phyloP scores from a whole-genome alignment of 108 stramenopile species.

The Cyclotella distinguenda region DNA sequence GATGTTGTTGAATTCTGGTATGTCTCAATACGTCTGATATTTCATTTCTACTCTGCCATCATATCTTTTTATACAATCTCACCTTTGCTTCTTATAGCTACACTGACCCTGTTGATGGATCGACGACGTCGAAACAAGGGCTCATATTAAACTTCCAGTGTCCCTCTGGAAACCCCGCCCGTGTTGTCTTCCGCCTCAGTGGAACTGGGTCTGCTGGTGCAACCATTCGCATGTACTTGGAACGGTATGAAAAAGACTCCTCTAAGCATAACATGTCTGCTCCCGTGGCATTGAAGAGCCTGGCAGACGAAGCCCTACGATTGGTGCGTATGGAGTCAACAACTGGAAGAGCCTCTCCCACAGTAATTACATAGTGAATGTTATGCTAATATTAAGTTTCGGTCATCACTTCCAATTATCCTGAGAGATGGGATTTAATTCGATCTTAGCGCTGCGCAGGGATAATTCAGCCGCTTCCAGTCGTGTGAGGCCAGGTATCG shows the following conservation, averaged over 20 bases:
- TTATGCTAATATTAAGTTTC: neutral
- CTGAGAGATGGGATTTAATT: too few species aligned
- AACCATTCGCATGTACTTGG: slow-evolving; percentile 98
- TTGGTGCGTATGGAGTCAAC: slow-evolving; percentile 71
- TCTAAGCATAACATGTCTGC: slow-evolving; percentile 68
- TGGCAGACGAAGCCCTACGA: slow-evolving; percentile 72
- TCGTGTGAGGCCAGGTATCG: slow-evolving; percentile 39
- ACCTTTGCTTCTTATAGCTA: slow-evolving; percentile 52
- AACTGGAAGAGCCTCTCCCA: slow-evolving; percentile 77
- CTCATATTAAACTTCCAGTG: slow-evolving; percentile 86
- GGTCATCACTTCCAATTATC: too few species aligned
- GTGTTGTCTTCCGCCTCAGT: slow-evolving; percentile 95
- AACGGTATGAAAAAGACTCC: slow-evolving; percentile 85
- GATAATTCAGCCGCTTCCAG: slow-evolving; percentile 41
- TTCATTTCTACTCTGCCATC: too few species aligned
- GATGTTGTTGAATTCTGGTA: slow-evolving; percentile 71
- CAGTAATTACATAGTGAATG: slow-evolving; percentile 63
- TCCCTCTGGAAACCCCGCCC: slow-evolving; percentile 76
- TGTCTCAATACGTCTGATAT: too few species aligned
- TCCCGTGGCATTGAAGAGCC: slow-evolving; percentile 65
- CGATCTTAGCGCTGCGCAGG: slow-evolving; percentile 28
- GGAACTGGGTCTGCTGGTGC: slow-evolving; percentile 97
- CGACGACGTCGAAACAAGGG: slow-evolving; percentile 87
- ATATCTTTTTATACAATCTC: neutral
- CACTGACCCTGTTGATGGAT: slow-evolving; percentile 96